phyloP scores from a whole-genome alignment of 1,139 yeast genomes.

The Geotrichum aggregatum region DNA sequence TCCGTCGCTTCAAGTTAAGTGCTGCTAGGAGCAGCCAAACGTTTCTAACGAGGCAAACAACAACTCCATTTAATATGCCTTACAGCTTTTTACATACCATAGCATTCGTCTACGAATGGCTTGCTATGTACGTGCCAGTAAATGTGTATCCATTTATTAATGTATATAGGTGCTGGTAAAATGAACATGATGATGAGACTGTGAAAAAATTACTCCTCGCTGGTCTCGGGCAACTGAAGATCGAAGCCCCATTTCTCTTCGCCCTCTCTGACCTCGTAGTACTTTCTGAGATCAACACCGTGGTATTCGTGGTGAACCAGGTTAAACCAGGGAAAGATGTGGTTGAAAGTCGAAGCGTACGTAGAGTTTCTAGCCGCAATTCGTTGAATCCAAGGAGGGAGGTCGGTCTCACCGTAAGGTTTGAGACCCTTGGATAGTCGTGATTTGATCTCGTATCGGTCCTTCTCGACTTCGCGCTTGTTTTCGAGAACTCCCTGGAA shows the following conservation, averaged over 20 bases:
- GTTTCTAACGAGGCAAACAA: too few species aligned
- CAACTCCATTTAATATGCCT: too few species aligned
- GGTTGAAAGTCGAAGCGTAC: slow-evolving; percentile 59
- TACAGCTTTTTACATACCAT: too few species aligned
- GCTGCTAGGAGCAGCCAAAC: too few species aligned
- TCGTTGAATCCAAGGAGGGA: slow-evolving; percentile 70
- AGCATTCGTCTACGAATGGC: too few species aligned
- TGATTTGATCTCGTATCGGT: slow-evolving; percentile 68
- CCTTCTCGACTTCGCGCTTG: slow-evolving; percentile 63
- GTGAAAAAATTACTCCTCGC: slow-evolving; percentile 8
- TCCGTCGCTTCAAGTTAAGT: too few species aligned
- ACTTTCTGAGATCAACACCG: slow-evolving; percentile 67
- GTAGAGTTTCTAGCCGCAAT: slow-evolving; percentile 78
- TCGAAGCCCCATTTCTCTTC: slow-evolving; percentile 43
- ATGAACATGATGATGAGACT: slow-evolving; percentile 5
- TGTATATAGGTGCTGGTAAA: not conserved
- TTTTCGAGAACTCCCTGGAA: slow-evolving; percentile 80
- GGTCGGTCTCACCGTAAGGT: slow-evolving; percentile 55
- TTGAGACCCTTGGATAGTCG: slow-evolving; percentile 62
- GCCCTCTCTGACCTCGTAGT: slow-evolving; percentile 59
- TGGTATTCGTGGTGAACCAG: slow-evolving; percentile 78
- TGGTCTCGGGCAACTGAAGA: slow-evolving; percentile 29
- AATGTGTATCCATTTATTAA: not conserved
- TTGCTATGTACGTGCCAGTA: too few species aligned
- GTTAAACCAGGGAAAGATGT: slow-evolving; percentile 79